Evolutionary conservation across 805 yeast species (phyloP), one percentile per base, ranked within the genome.

Genomic region (Helenozyma rhizophorensis): DNA sequence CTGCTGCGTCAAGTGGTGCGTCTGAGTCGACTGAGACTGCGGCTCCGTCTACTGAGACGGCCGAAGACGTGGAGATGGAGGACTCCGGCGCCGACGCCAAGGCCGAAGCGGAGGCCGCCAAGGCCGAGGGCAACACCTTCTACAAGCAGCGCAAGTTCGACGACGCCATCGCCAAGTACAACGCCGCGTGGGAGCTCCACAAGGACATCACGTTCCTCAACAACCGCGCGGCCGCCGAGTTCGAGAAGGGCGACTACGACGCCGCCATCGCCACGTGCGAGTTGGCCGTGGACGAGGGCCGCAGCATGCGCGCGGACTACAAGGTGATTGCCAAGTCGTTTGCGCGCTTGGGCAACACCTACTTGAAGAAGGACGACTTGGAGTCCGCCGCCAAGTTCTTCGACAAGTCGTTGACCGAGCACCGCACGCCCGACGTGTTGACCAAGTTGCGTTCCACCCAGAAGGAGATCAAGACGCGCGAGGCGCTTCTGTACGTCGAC

Each of bases 151-250:
- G 83, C 57, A 71, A 88, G 53, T 93, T 93, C 47, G 96, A 87
- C 54, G 95, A 83, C 53, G 98, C 99, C 27, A 90, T 93, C 56
- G 86, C 66, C 36, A 68, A 77, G 42, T 93, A 93, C 65, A 70
- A 84, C 55, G 74, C 79, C 54, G 99, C 99, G 2, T 93, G 87
- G 83, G 83, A 80, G 21, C 57, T 78, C 14, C 62, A 70, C 63
- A 74, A 79, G 53, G 97, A 93, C 56, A 86, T 90, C 53, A 90
- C 97, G 1, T 93, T 83, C 58, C 72, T 93, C 58, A 93, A 94
- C 70, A 93, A 93, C 72, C 79, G 94, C 53, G 93, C 98, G 24
- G 97, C 99, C 36, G 99, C 98, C 21, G 96, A 93, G 64, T 93
- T 64, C 54, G 99, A 93, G 66, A 87, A 89, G 60, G 96, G 93